Percentiles rank a stretch among this genome's conserved stretches.
Evolutionary conservation across 1,139 yeast species (phyloP).

Genomic region (Hansenula lynferdii): DNA sequence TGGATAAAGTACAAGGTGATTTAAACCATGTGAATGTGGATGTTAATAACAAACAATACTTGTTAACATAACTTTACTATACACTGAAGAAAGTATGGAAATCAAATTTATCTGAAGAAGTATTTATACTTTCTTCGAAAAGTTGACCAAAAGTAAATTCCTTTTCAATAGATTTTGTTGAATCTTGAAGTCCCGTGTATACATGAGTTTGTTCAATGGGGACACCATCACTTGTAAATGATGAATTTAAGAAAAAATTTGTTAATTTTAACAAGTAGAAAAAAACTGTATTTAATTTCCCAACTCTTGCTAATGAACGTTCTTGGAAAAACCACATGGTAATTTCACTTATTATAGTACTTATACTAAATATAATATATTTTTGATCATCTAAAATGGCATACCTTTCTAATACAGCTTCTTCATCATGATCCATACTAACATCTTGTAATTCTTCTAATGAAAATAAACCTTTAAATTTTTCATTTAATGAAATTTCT

Average conservation of each 20-base stretch:
- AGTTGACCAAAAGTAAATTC: background rate
- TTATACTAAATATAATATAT: background rate
- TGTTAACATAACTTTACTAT: background rate
- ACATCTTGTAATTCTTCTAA: background rate
- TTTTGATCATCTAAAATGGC: background rate
- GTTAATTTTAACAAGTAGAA: background rate
- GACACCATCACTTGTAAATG: slow-evolving; percentile 1
- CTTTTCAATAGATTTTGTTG: background rate
- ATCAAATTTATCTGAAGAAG: background rate
- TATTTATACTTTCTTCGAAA: background rate
- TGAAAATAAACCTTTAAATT: background rate
- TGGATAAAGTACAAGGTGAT: background rate
- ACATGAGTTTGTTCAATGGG: background rate
- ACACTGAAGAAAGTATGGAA: slow-evolving; percentile 1
- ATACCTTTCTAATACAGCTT: background rate
- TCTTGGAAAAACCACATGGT: background rate
- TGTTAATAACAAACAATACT: too few relatives aligned
- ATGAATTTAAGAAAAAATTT: background rate
- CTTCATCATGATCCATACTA: background rate
- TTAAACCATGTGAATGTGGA: background rate
- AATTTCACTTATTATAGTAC: background rate
- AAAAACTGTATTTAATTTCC: background rate
- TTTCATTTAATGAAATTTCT: background rate
- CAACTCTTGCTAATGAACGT: background rate
- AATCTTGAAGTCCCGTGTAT: background rate